These are phyloP conservation scores for Pichia sp. DNA, from an alignment of 1,139 yeast genomes.

Conservation along the genomic window DNA sequence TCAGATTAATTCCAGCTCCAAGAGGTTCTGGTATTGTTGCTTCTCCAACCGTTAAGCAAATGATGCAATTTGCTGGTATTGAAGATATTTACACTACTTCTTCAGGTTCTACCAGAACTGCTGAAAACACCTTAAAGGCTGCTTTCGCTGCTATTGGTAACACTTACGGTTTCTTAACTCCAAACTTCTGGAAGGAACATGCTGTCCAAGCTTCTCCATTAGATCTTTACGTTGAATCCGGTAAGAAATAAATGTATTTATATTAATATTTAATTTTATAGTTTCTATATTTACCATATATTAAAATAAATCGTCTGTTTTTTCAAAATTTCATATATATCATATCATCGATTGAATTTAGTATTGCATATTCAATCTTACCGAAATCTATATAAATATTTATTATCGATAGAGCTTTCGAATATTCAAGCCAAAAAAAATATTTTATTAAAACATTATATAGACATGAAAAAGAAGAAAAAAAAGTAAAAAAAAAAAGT, in stretches of 20 bases:
- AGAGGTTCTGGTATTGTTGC: constrained; percentile 99
- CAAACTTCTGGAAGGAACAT: constrained; percentile 93
- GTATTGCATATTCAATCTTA: too few species aligned
- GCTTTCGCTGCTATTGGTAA: constrained; percentile 98
- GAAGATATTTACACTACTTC: constrained; percentile 99
- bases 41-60: constrained; percentile 98
- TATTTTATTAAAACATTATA: too few species aligned
- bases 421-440: too few species aligned
- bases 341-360: too few species aligned
- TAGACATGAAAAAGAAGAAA: too few species aligned
- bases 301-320: too few species aligned
- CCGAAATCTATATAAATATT: too few species aligned
- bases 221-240: constrained; percentile 77
- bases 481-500: too few species aligned
- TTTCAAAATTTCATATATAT: too few species aligned
- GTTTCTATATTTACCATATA: too few species aligned
- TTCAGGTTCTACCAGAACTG: constrained; percentile 98
- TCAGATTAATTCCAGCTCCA: constrained; percentile 99
- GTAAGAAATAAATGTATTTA: constrained; percentile 48
- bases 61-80: constrained; percentile 99
- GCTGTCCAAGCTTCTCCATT: constrained; percentile 87
- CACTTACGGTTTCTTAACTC: constrained; percentile 99
- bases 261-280: neutral
- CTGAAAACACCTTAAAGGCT: constrained; percentile 99
- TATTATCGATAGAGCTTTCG: too few species aligned